Conservation (phyloP, 2,329 filamentous ascomycete genomes). For the Verticillium zaregamsianum region DNA sequence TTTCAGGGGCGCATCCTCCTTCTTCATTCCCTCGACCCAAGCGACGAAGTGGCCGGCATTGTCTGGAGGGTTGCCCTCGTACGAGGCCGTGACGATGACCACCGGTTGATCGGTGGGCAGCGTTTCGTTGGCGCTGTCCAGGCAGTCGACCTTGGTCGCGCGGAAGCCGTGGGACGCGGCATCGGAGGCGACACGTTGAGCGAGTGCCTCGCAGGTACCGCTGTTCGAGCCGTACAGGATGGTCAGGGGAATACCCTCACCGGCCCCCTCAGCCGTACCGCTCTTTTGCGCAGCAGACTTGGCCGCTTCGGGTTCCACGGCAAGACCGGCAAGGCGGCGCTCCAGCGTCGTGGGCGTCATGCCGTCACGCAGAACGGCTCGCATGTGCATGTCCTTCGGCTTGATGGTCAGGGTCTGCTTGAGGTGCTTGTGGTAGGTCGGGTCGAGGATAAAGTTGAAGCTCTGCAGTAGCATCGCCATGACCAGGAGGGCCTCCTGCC, state of each 20-base stretch:
- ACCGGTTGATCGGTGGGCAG: constrained; percentile 54
- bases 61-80: constrained; percentile 67
- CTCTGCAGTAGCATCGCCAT: constrained; percentile 58
- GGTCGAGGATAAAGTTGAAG: constrained; percentile 61
- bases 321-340: constrained; percentile 33
- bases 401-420: constrained; percentile 56
- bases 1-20: constrained; percentile 41
- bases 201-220: constrained; percentile 65
- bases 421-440: constrained; percentile 47
- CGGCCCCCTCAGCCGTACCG: constrained; percentile 5
- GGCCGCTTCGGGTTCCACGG: background rate
- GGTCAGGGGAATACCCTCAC: constrained; percentile 37
- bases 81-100: constrained; percentile 61
- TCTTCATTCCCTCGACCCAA: constrained; percentile 53
- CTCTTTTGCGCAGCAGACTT: background rate
- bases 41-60: constrained; percentile 62
- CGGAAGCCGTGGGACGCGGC: constrained; percentile 51
- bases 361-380: constrained; percentile 44
- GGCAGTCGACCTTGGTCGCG: constrained; percentile 41
- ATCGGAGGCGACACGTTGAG: constrained; percentile 53
- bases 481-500: constrained; percentile 45
- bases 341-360: constrained; percentile 37
- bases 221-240: constrained; percentile 66
- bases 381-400: constrained; percentile 56
- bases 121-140: constrained; percentile 54